These are phyloP conservation scores for Rhododendron ovatum DNA, from an alignment of 148 eudicot genomes.

Conservation along the genomic window DNA sequence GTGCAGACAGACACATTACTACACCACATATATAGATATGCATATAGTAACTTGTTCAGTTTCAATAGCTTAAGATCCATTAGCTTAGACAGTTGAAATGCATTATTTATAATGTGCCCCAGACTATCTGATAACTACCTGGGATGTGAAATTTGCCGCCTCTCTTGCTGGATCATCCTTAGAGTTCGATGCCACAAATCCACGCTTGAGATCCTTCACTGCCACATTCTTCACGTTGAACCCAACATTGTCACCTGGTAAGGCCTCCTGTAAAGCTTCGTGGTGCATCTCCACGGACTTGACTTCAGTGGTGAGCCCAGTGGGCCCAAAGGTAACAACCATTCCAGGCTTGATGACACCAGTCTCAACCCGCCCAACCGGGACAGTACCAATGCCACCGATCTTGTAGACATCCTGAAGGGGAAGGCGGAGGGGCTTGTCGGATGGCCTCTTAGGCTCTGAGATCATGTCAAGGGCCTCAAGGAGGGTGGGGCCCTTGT, in stretches of 20 bases:
- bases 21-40: neutral
- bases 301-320: constrained; percentile 10
- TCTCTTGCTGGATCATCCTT: constrained; percentile 14
- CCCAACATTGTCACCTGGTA: constrained; percentile 13
- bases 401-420: constrained; percentile 15
- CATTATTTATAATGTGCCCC: neutral
- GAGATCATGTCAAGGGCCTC: neutral
- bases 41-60: neutral
- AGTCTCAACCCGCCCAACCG: constrained; percentile 11
- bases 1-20: too few relatives aligned
- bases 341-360: constrained; percentile 4
- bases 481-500: constrained; percentile 15
- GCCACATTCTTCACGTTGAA: constrained; percentile 12
- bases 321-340: constrained; percentile 11
- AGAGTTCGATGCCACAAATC: constrained; percentile 4
- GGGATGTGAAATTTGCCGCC: constrained; percentile 10
- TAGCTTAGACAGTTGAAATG: neutral
- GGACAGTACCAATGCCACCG: constrained; percentile 10
- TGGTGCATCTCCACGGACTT: constrained; percentile 15
- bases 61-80: neutral
- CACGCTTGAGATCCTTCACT: constrained; percentile 18
- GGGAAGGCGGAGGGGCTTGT: constrained; percentile 16
- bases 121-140: neutral
- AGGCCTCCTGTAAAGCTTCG: neutral
- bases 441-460: constrained; percentile 13